Percentiles rank a stretch among this genome's conserved stretches.
Evolutionary conservation across 441 rosid species (phyloP).

Genomic region (Sinapis alba): DNA sequence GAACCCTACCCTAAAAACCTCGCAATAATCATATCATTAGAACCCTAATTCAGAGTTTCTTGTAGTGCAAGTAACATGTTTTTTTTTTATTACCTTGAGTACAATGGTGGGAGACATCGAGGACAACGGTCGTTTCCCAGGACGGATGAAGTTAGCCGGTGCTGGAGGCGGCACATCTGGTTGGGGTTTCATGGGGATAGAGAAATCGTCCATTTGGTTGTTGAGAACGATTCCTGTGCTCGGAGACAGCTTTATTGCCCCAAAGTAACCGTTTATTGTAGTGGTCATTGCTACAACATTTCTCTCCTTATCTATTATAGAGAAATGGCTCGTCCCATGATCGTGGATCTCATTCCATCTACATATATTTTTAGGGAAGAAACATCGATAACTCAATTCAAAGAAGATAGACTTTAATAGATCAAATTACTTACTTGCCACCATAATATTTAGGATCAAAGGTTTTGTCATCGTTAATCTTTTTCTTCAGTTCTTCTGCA

Average conservation of each 20-base stretch:
- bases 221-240: constrained; percentile 52
- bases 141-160: constrained; percentile 48
- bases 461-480: constrained; percentile 47
- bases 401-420: not conserved
- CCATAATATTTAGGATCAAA: constrained; percentile 47
- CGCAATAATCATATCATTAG: no score
- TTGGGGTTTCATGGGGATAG: constrained; percentile 28
- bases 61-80: not conserved
- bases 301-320: not conserved
- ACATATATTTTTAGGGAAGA: not conserved
- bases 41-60: not conserved
- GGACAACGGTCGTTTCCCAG: constrained; percentile 55
- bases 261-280: not conserved
- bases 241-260: constrained; percentile 30
- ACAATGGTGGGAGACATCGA: constrained; percentile 59
- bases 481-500: constrained; percentile 42
- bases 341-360: not conserved
- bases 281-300: not conserved
- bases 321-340: not conserved
- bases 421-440: constrained; percentile 36
- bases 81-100: constrained; percentile 39
- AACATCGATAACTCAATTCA: not conserved
- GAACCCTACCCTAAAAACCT: no score
- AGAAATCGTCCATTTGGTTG: constrained; percentile 62
- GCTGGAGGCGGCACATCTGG: constrained; percentile 40